These are phyloP conservation scores for Hericium erinaceus DNA, from an alignment of 768 basidiomycete species.

Conservation along the genomic window DNA sequence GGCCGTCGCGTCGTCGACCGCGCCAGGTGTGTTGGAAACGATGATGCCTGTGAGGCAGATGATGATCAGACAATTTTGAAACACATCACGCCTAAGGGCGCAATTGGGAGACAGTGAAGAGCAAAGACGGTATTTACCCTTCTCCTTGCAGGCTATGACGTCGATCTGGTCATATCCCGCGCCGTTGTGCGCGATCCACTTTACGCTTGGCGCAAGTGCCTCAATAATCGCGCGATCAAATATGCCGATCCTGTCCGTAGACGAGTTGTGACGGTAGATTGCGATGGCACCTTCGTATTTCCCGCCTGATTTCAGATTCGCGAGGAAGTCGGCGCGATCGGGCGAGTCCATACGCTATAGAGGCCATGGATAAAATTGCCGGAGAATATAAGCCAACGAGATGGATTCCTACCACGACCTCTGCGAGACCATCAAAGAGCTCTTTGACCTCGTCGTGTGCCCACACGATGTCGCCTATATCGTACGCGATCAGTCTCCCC, in stretches of 20 bases:
- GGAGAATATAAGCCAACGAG: not conserved
- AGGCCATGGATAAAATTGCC: not conserved
- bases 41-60: slow-evolving; percentile 43
- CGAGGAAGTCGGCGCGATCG: slow-evolving; percentile 60
- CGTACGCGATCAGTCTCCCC: not conserved
- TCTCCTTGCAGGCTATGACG: slow-evolving; percentile 58
- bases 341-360: slow-evolving; percentile 45
- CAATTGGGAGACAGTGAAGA: not conserved
- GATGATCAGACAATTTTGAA: not conserved
- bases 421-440: slow-evolving; percentile 58
- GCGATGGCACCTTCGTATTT: slow-evolving; percentile 68
- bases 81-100: no score
- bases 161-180: slow-evolving; percentile 91
- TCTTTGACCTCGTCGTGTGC: slow-evolving; percentile 64
- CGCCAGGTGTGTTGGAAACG: slow-evolving; percentile 84
- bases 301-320: slow-evolving; percentile 50
- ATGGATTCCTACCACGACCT: slow-evolving; percentile 59
- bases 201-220: slow-evolving; percentile 55
- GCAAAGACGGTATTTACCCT: slow-evolving; percentile 33
- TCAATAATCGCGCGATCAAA: slow-evolving; percentile 76
- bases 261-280: slow-evolving; percentile 72
- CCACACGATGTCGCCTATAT: slow-evolving; percentile 65
- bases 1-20: slow-evolving; percentile 87
- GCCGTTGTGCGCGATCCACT: slow-evolving; percentile 89
- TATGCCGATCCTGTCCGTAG: slow-evolving; percentile 53